Evolutionary conservation across 805 yeast genomes (phyloP).

Genomic region (Yarrowia bubula): DNA sequence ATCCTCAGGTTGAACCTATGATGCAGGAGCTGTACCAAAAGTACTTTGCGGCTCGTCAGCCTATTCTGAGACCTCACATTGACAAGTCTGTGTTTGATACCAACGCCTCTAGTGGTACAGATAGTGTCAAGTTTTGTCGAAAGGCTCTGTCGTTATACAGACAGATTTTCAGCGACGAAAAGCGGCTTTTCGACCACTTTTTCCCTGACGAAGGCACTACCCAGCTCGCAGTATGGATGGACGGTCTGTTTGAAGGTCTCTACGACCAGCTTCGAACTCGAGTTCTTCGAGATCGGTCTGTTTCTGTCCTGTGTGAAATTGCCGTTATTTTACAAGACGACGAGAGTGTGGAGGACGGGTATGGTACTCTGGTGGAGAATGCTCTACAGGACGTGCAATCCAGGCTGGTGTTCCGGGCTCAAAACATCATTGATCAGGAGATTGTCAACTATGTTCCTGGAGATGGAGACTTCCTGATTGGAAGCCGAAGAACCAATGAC

Average conservation of each 20-base stretch:
- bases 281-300: constrained; percentile 67
- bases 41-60: constrained; percentile 59
- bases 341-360: constrained; percentile 41
- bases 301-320: constrained; percentile 69
- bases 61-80: constrained; percentile 48
- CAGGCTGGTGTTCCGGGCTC: constrained; percentile 75
- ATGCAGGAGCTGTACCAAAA: constrained; percentile 60
- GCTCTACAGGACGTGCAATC: constrained; percentile 68
- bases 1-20: constrained; percentile 63
- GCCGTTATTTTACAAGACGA: constrained; percentile 66
- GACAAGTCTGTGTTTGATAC: constrained; percentile 41
- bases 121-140: constrained; percentile 61
- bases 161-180: constrained; percentile 61
- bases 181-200: constrained; percentile 47
- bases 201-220: constrained; percentile 35
- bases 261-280: constrained; percentile 67
- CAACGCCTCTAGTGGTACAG: constrained; percentile 36
- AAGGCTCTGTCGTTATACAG: constrained; percentile 58
- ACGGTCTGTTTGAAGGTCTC: constrained; percentile 68
- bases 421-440: constrained; percentile 65
- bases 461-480: constrained; percentile 64
- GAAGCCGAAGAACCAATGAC: constrained; percentile 37
- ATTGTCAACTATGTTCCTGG: constrained; percentile 66
- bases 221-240: constrained; percentile 57
- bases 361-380: constrained; percentile 28